Evolutionary conservation across 345 rosid species (phyloP).

Genomic region (Draba incana): DNA sequence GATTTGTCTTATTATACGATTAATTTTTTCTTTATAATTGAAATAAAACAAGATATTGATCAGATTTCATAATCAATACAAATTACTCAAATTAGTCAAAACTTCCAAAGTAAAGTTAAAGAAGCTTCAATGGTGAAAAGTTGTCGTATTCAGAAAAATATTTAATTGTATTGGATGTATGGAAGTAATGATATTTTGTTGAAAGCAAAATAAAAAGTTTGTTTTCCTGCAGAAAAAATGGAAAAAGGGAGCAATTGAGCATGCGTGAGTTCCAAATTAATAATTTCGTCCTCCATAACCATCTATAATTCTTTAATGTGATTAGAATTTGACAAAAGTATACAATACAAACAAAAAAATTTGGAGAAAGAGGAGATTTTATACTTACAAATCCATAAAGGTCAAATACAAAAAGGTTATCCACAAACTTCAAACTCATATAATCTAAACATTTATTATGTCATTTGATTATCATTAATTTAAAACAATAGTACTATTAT

Average conservation of each 20-base stretch:
- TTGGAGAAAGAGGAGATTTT: too few relatives aligned
- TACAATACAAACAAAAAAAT: background rate
- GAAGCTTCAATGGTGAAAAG: background rate
- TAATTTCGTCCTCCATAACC: constrained; percentile 1
- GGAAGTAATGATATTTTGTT: too few relatives aligned
- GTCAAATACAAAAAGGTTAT: constrained; percentile 21
- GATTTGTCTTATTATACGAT: too few relatives aligned
- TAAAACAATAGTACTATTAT: background rate
- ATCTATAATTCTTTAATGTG: background rate
- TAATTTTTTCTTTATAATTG: too few relatives aligned
- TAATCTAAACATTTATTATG: constrained; percentile 5
- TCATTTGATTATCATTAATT: background rate
- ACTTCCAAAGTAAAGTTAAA: background rate
- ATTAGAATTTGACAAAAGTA: background rate
- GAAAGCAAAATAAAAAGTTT: too few relatives aligned
- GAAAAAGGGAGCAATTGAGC: background rate
- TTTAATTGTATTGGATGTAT: too few relatives aligned
- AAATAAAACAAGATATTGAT: background rate
- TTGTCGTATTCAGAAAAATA: too few relatives aligned
- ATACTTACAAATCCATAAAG: background rate
- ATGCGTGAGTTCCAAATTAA: constrained; percentile 19
- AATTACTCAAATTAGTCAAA: background rate
- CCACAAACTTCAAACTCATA: constrained; percentile 14
- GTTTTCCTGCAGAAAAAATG: background rate
- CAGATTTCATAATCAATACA: background rate